Conservation (phyloP, 768 basidiomycete species). For the Lactarius hatsudake region DNA sequence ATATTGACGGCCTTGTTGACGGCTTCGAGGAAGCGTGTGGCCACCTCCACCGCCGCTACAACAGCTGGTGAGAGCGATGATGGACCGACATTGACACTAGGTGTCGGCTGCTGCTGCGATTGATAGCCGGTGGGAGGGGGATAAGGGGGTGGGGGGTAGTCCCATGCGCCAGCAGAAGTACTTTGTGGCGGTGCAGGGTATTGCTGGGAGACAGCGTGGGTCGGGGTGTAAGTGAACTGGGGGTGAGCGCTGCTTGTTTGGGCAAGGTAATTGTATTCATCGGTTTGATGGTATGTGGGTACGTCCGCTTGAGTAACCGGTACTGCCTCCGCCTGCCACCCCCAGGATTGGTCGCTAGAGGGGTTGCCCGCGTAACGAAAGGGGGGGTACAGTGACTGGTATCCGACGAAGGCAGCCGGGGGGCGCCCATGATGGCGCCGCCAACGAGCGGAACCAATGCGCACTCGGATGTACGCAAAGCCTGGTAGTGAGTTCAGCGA, state of each 20-base stretch:
- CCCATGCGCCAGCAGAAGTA: neutral
- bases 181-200: neutral
- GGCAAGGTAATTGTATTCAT: neutral
- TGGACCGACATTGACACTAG: neutral
- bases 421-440: slow-evolving; percentile 2
- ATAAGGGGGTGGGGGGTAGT: slow-evolving; percentile 2
- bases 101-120: neutral
- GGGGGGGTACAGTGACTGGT: neutral
- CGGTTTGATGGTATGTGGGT: neutral
- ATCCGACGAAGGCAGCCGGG: neutral
- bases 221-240: too few relatives aligned
- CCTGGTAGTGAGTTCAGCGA: neutral
- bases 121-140: neutral
- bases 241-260: neutral
- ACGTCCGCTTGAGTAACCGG: neutral
- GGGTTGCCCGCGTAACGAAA: neutral
- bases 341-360: neutral
- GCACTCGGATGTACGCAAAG: slow-evolving; percentile 2
- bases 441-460: neutral
- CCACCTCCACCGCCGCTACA: neutral
- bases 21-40: slow-evolving; percentile 16
- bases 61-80: neutral
- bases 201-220: neutral
- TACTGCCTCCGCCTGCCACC: neutral
- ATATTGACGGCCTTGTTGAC: slow-evolving; percentile 14